Evolutionary conservation across 2,329 filamentous ascomycete genomes (phyloP), one percentile per base, ranked within the genome.

Genomic region (Fusarium sp.): DNA sequence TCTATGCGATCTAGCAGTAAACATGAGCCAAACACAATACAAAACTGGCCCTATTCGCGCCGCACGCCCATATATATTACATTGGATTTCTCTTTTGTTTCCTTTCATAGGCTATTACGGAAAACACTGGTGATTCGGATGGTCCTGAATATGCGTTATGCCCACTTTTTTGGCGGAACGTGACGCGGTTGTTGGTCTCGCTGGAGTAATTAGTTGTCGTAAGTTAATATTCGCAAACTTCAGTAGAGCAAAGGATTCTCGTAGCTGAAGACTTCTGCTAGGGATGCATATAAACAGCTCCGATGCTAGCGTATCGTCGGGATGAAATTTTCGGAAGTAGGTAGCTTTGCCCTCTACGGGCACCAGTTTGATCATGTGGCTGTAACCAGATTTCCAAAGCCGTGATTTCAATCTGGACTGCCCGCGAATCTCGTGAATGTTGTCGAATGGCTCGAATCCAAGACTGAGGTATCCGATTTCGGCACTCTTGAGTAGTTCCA

Each of bases 281-380:
- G 60, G 60, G 7, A 63, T n/a, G 18, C 57, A 62, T 5, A 63
- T 63, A 22, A 34, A 63, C 4, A 63, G 20, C 20, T 62, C 39
- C 8, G 60, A 62, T 1, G 36, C 36, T 3, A 45, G 58, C 10
- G 43, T 34, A 3, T 55, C 31, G 10, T 62, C 58, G 2, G 60
- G 60, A 15, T 42, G 38, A n/a, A 63, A 63, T 20, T 62, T 63
- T 10, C 48, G 48, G 10, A 55, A 62, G 3, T 62, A 63, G 5
- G 38, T 18, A 13, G 49, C 33, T 14, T 63, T 63, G 18, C 60
- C 60, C 10, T 40, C 26, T 4, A 63, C 60, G 1, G 60, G 57
- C 4, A 63, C 58, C 2, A 46, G 54, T 31, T 43, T 51, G 5
- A 63, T 62, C 17, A 61, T 54, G 0, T 60, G 58, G 10, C 48